Percentiles rank a stretch among this genome's conserved stretches.
phyloP scores from a whole-genome alignment of 306 rosid genomes.

The Dalbergia cochinchinensis region DNA sequence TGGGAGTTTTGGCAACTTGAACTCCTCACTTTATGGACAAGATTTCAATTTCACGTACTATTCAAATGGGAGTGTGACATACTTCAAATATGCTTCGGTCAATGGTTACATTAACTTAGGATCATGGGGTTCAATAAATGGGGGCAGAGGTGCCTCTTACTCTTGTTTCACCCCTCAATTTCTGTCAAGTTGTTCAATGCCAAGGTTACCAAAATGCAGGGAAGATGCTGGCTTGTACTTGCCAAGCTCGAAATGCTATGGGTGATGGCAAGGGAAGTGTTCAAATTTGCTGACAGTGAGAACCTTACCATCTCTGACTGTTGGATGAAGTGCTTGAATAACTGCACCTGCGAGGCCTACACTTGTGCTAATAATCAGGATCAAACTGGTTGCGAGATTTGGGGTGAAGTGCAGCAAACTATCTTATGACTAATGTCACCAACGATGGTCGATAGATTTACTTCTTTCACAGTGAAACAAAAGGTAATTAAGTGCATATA shows the following conservation, averaged over 20 bases:
- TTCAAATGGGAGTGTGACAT: neutral
- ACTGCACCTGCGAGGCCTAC: constrained; percentile 31
- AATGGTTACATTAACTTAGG: neutral
- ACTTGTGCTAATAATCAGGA: neutral
- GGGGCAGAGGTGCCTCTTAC: neutral
- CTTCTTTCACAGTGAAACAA: neutral
- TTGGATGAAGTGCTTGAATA: constrained; percentile 28
- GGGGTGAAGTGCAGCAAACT: neutral
- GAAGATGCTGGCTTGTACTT: neutral
- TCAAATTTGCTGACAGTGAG: constrained; percentile 15
- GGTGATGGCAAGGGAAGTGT: constrained; percentile 1
- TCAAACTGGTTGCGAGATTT: constrained; percentile 27
- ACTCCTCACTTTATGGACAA: neutral
- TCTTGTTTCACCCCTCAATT: neutral
- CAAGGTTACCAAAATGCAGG: constrained; percentile 14
- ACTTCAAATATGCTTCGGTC: neutral
- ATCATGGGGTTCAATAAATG: neutral
- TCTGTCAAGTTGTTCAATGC: neutral
- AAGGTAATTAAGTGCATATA: neutral
- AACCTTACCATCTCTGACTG: constrained; percentile 18
- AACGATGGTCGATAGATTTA: constrained; percentile 12
- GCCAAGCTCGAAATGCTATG: neutral
- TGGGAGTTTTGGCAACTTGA: constrained; percentile 13
- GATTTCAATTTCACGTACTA: neutral
- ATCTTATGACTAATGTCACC: neutral